Evolutionary conservation across 2,329 filamentous ascomycete species (phyloP).

Genomic region (Phaeoacremonium minimum): DNA sequence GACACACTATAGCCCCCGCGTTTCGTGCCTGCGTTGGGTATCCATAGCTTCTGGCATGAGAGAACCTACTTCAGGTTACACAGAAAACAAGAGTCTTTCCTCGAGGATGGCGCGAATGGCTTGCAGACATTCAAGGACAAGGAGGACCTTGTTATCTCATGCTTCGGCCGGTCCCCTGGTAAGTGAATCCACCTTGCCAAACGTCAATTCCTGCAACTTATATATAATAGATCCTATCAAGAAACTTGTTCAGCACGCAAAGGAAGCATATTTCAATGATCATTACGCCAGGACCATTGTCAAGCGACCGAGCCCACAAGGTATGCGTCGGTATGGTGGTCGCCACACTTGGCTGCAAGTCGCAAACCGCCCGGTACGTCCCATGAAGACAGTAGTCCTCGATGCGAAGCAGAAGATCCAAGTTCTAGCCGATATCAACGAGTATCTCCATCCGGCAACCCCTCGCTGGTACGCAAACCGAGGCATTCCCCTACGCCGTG

Average conservation of each 20-base stretch:
- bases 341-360: slow-evolving; percentile 50
- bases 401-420: slow-evolving; percentile 61
- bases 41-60: slow-evolving; percentile 50
- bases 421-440: slow-evolving; percentile 69
- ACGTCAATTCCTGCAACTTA: too few relatives aligned
- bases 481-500: slow-evolving; percentile 71
- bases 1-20: slow-evolving; percentile 45
- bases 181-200: too few relatives aligned
- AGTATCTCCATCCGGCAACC: slow-evolving; percentile 69
- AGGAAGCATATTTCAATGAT: slow-evolving; percentile 45
- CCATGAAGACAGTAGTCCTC: slow-evolving; percentile 72
- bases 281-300: slow-evolving; percentile 55
- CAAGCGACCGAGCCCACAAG: slow-evolving; percentile 45
- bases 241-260: slow-evolving; percentile 47
- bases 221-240: slow-evolving; percentile 52
- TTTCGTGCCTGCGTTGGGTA: slow-evolving; percentile 49
- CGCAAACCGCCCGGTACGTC: slow-evolving; percentile 60
- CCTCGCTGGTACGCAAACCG: slow-evolving; percentile 70
- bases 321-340: slow-evolving; percentile 37
- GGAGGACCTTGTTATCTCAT: slow-evolving; percentile 50
- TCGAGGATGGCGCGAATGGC: slow-evolving; percentile 26
- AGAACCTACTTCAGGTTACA: slow-evolving; percentile 45
- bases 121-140: slow-evolving; percentile 39
- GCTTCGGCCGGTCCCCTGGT: slow-evolving; percentile 46
- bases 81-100: slow-evolving; percentile 38